Evolutionary conservation across 768 basidiomycete genomes (phyloP).

Genomic region (Sistotremastrum niveocremeum): DNA sequence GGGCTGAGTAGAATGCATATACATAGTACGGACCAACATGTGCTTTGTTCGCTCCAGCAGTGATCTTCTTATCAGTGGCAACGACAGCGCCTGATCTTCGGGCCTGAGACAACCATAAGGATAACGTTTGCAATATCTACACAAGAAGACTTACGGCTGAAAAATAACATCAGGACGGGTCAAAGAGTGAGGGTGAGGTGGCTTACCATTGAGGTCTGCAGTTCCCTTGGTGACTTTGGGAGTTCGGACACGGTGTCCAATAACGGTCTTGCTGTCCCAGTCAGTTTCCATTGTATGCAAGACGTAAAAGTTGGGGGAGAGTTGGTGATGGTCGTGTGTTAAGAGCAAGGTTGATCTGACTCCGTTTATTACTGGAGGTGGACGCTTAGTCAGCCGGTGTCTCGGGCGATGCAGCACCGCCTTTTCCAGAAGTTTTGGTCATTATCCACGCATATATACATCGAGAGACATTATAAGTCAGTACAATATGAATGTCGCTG

Average conservation of each 20-base stretch:
- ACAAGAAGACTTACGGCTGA: constrained; percentile 33
- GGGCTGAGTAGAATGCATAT: not conserved
- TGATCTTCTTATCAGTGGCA: constrained; percentile 69
- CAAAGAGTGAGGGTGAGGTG: not conserved
- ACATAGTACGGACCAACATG: constrained; percentile 40
- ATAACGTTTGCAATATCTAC: constrained; percentile 6
- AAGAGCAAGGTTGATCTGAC: too few species aligned
- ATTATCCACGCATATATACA: too few species aligned
- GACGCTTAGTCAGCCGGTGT: too few species aligned
- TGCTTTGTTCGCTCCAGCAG: constrained; percentile 61
- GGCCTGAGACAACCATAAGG: constrained; percentile 34
- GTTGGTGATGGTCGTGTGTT: too few species aligned
- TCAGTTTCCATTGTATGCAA: constrained; percentile 20
- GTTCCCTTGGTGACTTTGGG: constrained; percentile 52
- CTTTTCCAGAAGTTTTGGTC: too few species aligned
- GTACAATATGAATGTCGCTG: too few species aligned
- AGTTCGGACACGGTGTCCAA: constrained; percentile 51
- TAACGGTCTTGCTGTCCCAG: constrained; percentile 62
- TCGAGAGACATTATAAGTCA: too few species aligned
- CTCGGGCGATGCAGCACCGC: too few species aligned
- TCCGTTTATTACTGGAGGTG: too few species aligned
- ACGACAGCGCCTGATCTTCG: constrained; percentile 65
- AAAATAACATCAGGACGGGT: not conserved
- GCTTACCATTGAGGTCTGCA: constrained; percentile 42
- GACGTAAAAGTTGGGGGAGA: too few species aligned